phyloP scores from a whole-genome alignment of 768 basidiomycete species.

The Lactarius hatsudake region DNA sequence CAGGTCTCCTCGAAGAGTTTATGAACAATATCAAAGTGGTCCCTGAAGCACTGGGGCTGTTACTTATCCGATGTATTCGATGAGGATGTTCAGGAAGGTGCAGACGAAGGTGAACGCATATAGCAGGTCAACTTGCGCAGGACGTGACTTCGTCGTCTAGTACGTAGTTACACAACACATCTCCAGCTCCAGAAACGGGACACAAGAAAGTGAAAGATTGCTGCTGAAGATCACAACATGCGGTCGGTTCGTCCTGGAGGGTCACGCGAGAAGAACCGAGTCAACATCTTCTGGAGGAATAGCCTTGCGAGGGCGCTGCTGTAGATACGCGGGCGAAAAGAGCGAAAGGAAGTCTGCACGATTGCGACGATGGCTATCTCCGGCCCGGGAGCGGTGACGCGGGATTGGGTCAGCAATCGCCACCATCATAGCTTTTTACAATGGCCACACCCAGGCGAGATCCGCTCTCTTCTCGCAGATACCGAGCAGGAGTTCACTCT shows the following conservation, averaged over 20 bases:
- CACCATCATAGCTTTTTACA: too few relatives aligned
- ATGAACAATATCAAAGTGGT: slow-evolving; percentile 81
- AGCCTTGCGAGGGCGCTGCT: slow-evolving; percentile 65
- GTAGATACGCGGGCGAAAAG: slow-evolving; percentile 74
- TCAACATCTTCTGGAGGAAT: slow-evolving; percentile 56
- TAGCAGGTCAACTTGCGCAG: slow-evolving; percentile 71
- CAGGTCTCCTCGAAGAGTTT: slow-evolving; percentile 96
- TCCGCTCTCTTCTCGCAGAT: too few relatives aligned
- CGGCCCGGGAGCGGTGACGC: too few relatives aligned
- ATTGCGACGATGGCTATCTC: slow-evolving; percentile 45
- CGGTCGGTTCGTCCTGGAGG: slow-evolving; percentile 50
- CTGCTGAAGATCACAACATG: slow-evolving; percentile 78
- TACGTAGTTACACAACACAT: slow-evolving; percentile 50
- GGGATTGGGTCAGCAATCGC: not conserved
- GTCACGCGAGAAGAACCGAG: slow-evolving; percentile 54
- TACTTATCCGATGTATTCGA: slow-evolving; percentile 83
- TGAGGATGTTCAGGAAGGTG: slow-evolving; percentile 74
- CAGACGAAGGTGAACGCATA: slow-evolving; percentile 66
- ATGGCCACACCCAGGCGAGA: too few relatives aligned
- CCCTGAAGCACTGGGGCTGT: slow-evolving; percentile 59
- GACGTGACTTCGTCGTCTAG: slow-evolving; percentile 4
- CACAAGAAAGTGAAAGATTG: slow-evolving; percentile 71
- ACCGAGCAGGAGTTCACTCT: too few relatives aligned
- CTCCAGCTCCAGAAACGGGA: slow-evolving; percentile 67
- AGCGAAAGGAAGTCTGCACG: slow-evolving; percentile 87